phyloP scores from a whole-genome alignment of 345 rosid species.

The Gossypium australe region DNA sequence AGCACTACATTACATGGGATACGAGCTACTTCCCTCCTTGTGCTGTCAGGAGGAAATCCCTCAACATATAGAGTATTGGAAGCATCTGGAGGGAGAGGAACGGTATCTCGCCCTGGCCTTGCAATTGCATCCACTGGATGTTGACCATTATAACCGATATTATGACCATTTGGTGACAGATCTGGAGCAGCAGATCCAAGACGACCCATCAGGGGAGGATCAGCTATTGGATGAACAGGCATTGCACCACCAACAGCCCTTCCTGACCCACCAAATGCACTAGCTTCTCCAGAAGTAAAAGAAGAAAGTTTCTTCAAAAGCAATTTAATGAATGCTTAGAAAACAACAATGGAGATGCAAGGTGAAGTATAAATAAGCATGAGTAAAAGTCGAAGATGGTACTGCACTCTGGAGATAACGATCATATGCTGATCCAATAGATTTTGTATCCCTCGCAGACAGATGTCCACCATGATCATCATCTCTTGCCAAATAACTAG shows the following conservation, averaged over 20 bases:
- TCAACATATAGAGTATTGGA: no score
- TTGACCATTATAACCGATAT: background rate
- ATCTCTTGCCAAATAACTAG: background rate
- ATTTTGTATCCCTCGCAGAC: background rate
- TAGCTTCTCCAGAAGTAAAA: background rate
- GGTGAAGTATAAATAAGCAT: background rate
- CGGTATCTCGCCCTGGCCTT: no score
- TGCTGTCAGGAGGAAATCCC: background rate
- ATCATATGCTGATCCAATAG: background rate
- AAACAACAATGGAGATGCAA: background rate
- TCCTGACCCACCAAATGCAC: background rate
- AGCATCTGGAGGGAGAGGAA: no score
- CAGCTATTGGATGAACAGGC: background rate
- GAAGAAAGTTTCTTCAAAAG: conserved; percentile 47
- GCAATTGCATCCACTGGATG: background rate
- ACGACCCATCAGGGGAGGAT: background rate
- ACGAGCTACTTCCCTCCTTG: background rate
- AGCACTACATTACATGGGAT: no score
- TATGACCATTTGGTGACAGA: background rate
- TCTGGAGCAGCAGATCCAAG: background rate
- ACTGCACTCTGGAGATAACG: background rate
- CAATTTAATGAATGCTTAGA: conserved; percentile 24
- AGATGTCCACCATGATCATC: background rate
- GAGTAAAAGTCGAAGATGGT: background rate
- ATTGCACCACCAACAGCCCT: background rate